Base-by-base conservation (phyloP, 75 land plant genomes). In the Cunninghamia lanceolata region DNA sequence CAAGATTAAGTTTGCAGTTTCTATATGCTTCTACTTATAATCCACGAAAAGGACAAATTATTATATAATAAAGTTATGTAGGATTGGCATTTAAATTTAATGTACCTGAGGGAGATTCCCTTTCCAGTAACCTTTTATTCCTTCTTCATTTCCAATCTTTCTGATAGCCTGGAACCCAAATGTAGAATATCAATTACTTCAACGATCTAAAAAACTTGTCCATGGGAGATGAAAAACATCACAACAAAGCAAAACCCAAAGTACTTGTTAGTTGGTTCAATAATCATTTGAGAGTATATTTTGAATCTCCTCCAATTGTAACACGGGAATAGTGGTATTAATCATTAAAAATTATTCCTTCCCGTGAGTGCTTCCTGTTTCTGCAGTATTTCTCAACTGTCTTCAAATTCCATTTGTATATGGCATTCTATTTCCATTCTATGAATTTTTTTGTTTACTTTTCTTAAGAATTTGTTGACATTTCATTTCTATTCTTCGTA, bases 91-190 rank as follows among this genome's bases (percentile, higher is more conserved):
- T 80, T 45, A 45, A 45, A 80, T 45, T 80, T 45, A 45, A 43
- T 80, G 87, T 85, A 98, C 99, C 99, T 98, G 99, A 53, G 99
- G 99, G 43, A 98, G 93, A 84, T 98, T 98, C 34, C 99, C 99
- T 91, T 94, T 98, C 99, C 99, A 98, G 86, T 93, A 98, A 73
- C 99, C 99, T 82, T 92, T 94, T 1, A 96, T 11, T 54, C 99
- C 99, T 87, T 98, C 99, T 56, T 98, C 99, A 83, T 91, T 92
- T 46, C 95, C 97, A 71, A 98, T 95, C 89, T 89, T 85, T 73
- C 90, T 81, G 6, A 97, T 74, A 71, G 99, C 99, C 99, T 98
- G 93, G 82, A 90, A 74, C n/a, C 85, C 53, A 86, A 21, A 25
- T 15, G 15, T 13, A 52, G 4, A 32, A 82, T 4, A 45, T 30